phyloP scores from a whole-genome alignment of 2,329 filamentous ascomycete genomes.

The Colletotrichum sublineola region DNA sequence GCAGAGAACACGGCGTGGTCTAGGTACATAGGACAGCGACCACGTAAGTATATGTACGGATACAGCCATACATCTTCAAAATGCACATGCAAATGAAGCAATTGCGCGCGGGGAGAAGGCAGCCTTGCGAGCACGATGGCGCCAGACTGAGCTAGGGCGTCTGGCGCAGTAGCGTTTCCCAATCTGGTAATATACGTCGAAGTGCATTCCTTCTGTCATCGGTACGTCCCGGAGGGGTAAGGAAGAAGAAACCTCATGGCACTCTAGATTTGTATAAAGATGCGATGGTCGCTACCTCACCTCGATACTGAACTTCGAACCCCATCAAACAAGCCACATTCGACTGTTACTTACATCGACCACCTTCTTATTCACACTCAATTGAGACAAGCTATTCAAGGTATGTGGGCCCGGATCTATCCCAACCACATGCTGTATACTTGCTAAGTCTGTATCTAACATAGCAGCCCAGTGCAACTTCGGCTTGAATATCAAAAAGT shows the following conservation, averaged over 20 bases:
- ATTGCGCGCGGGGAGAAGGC: background rate
- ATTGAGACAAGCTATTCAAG: background rate
- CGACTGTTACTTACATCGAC: background rate
- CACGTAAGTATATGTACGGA: no score
- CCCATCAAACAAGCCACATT: background rate
- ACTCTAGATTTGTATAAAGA: slow-evolving; percentile 8
- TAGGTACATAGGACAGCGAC: background rate
- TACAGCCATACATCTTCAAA: background rate
- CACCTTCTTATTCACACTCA: background rate
- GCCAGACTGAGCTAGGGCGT: slow-evolving; percentile 2
- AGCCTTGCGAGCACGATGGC: background rate
- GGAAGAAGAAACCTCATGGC: background rate
- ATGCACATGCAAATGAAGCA: background rate
- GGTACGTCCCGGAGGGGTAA: background rate
- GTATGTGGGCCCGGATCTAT: background rate
- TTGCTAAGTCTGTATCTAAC: background rate
- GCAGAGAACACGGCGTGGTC: no score
- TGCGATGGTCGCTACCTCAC: background rate
- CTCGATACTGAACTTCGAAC: background rate
- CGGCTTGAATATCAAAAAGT: background rate
- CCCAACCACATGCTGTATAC: background rate
- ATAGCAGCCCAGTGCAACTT: background rate
- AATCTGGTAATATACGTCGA: slow-evolving; percentile 24
- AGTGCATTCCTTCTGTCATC: slow-evolving; percentile 11
- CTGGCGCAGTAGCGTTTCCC: slow-evolving; percentile 5